Conservation (phyloP, 345 rosid genomes). For the Citrus australasica region DNA sequence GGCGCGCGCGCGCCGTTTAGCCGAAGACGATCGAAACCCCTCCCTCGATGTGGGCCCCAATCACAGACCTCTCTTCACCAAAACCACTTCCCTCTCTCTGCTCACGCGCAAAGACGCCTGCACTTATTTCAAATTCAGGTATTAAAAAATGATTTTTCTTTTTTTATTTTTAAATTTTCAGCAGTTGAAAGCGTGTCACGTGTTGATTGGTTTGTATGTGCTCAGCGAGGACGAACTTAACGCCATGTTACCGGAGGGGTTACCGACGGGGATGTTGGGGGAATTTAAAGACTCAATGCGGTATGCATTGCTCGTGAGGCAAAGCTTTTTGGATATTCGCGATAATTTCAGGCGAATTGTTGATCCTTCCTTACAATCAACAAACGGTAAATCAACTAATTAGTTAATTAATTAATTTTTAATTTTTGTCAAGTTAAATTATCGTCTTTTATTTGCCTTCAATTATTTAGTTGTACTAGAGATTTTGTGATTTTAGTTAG, state of each 20-base stretch:
- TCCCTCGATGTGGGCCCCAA: slow-evolving; percentile 70
- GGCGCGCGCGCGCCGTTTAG: slow-evolving; percentile 53
- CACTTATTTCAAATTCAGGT: slow-evolving; percentile 78
- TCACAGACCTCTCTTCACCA: slow-evolving; percentile 73
- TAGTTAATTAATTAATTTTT: slow-evolving; percentile 16
- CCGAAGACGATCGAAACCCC: slow-evolving; percentile 60
- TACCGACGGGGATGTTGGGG: slow-evolving; percentile 62
- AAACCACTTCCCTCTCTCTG: slow-evolving; percentile 51
- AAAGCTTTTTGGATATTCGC: slow-evolving; percentile 80
- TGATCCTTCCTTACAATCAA: slow-evolving; percentile 65
- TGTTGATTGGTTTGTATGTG: slow-evolving; percentile 1
- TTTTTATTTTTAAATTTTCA: background rate
- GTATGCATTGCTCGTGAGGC: slow-evolving; percentile 68
- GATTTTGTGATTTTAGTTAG: background rate
- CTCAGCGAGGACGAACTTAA: slow-evolving; percentile 51
- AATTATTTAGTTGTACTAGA: background rate
- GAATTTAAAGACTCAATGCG: slow-evolving; percentile 88
- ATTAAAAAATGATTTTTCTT: background rate
- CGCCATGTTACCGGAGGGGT: slow-evolving; percentile 68
- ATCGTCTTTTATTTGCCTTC: background rate
- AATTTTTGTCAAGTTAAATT: background rate
- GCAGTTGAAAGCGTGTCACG: background rate
- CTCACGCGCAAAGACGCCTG: slow-evolving; percentile 59
- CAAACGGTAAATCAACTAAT: slow-evolving; percentile 25
- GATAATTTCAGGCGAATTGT: slow-evolving; percentile 85